Base-by-base conservation (phyloP, 164 flowering plant species). In the Umbilicus rupestris region DNA sequence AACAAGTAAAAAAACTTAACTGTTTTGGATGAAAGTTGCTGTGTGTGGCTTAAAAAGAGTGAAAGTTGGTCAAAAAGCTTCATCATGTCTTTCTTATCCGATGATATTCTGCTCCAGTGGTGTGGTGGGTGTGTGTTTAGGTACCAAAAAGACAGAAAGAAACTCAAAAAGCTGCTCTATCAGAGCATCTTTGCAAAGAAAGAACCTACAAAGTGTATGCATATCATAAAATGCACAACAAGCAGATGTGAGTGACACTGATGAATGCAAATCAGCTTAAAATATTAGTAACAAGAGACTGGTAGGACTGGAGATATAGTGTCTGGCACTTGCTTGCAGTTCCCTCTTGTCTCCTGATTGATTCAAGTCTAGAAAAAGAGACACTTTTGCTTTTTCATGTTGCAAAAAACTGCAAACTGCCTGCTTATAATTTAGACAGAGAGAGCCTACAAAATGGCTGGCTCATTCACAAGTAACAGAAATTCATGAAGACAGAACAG, bases 41-140 rank as follows among this genome's bases (percentile, higher is more conserved):
- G 37, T 35, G 37, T 1, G 1, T 49, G 20, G 5, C 20, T n/a
- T 10, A 20, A 49, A n/a, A 14, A 49, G 20, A n/a, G 7, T 35
- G 12, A n/a, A 49, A 49, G 55, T n/a, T 49, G 26, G 55, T 49
- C 55, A 49, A 49, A 49, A 49, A 49, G 11, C 8, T 19, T 17
- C 52, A 5, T n/a, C 55, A n/a, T 49, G 26, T 9, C 26, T 6
- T 35, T 46, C 50, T 46, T 19, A 46, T 46, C 50, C 19, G 20
- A 46, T 16, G 50, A 46, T 46, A 19, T 46, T 62, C 28, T 70
- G 60, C 14, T 78, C 60, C 67, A 78, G 77, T 77, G 75, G 63
- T 71, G n/a, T 35, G 37, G 4, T 35, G 37, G 77, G 64, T 70
- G 39, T 49, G 26, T 70, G 80, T 73, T 50, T 80, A 80, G 55